These are phyloP conservation scores for Mycosphaerelloides madeirae DNA, from an alignment of 2,329 filamentous ascomycete genomes.

Conservation along the genomic window DNA sequence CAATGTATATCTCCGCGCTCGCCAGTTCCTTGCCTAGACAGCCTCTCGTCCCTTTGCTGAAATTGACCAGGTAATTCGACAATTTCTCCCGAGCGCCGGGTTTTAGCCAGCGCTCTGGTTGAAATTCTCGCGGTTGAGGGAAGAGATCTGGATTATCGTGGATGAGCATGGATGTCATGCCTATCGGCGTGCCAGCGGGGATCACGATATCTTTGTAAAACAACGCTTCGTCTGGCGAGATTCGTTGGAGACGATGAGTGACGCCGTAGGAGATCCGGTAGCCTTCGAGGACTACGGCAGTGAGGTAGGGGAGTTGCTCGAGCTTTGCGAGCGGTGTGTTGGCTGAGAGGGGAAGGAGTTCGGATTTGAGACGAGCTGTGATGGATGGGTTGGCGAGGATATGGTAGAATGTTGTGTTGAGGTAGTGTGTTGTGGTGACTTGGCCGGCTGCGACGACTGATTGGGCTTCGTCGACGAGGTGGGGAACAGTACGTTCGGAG, in stretches of 20 bases:
- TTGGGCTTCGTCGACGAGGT: conserved; percentile 11
- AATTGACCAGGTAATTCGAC: conserved; percentile 9
- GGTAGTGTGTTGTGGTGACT: conserved; percentile 10
- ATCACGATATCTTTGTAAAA: conserved; percentile 32
- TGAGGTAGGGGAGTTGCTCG: conserved; percentile 36
- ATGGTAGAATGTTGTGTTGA: conserved; percentile 10
- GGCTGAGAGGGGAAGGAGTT: conserved; percentile 7
- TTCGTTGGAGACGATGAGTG: conserved; percentile 36
- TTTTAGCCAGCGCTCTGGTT: not conserved
- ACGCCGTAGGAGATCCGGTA: conserved; percentile 42
- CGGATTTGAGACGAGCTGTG: conserved; percentile 3
- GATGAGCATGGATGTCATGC: conserved; percentile 31
- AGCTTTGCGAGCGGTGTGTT: not conserved
- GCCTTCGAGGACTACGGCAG: conserved; percentile 42
- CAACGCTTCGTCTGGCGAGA: conserved; percentile 35
- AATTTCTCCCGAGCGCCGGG: conserved; percentile 18
- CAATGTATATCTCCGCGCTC: conserved; percentile 11
- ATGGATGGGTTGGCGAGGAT: conserved; percentile 9
- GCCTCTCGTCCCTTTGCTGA: conserved; percentile 16
- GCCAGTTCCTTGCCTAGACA: conserved; percentile 14
- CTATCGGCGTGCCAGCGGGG: conserved; percentile 27
- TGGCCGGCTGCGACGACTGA: conserved; percentile 9
- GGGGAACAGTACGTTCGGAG: conserved; percentile 7
- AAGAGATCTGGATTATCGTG: conserved; percentile 16
- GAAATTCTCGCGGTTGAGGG: not conserved